Evolutionary conservation across 345 rosid species (phyloP), one percentile per base, ranked within the genome.

Genomic region (Nephelium lappaceum): DNA sequence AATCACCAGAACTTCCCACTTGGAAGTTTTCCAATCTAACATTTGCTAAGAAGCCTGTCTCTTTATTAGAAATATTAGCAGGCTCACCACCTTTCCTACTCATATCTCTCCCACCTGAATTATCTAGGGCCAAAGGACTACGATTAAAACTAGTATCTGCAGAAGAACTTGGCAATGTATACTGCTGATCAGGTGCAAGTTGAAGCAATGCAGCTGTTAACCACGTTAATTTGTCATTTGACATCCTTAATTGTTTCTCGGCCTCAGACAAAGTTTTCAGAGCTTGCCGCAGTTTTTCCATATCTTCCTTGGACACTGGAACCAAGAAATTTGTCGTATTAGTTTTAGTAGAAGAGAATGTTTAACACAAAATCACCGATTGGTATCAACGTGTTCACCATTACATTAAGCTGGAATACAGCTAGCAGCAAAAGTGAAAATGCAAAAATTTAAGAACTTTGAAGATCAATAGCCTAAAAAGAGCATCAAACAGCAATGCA

Each of bases 181-280:
- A 92, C 75, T 90, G 98, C 76, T 91, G 97, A 84, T 97, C 99
- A 47, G 98, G 99, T 84, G 98, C 99, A 78, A 97, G 97, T 69
- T 94, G 99, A 72, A 97, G 97, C 86, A 97, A 79, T 76, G 99
- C 96, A 71, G 98, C 99, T 6, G 98, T 97, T 71, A 97, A 88
- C 99, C 99, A 97, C 8, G 98, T 97, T 83, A 88, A 69, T 85
- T 93, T 97, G 85, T 97, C 99, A 75, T 85, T 94, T 9, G 98
- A 91, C 85, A 91, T 85, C 85, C 98, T 87, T 81, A 97, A 84
- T 83, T 97, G 99, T 83, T 97, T 97, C 80, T 97, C 98, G 65
- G 99, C 97, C 87, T 97, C 97, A 0, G 98, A 94, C 69, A 97
- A 65, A 8, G 99, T 97, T 86, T 92, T 97, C 77, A 97, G 87